phyloP scores from a whole-genome alignment of 495 filamentous ascomycete genomes.

The Penicillium paxilli region DNA sequence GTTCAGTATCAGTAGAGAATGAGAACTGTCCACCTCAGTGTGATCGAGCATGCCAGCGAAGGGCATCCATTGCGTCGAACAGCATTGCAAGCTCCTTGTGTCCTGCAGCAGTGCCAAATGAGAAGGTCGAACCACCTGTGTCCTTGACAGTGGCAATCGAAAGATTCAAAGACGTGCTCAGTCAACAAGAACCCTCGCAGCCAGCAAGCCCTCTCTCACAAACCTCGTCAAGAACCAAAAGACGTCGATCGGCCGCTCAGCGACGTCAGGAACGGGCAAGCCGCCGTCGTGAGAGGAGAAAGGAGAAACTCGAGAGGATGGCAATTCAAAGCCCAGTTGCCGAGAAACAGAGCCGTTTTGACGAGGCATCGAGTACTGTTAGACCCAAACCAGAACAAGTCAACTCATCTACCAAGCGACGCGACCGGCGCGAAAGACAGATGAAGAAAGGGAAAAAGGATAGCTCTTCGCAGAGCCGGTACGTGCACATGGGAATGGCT shows the following conservation, averaged over 20 bases:
- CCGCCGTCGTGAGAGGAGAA: background rate
- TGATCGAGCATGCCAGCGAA: background rate
- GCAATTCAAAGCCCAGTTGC: background rate
- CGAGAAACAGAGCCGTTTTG: too few relatives aligned
- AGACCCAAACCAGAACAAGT: slow-evolving; percentile 16
- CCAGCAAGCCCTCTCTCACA: slow-evolving; percentile 1
- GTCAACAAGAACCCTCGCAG: too few relatives aligned
- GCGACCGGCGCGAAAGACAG: slow-evolving; percentile 24
- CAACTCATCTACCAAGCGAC: slow-evolving; percentile 29
- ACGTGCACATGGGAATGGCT: slow-evolving; percentile 23
- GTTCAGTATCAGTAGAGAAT: background rate
- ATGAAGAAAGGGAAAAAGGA: slow-evolving; percentile 10
- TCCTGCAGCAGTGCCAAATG: background rate
- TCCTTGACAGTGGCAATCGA: background rate
- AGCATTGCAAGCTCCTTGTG: background rate
- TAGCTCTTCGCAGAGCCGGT: slow-evolving; percentile 7
- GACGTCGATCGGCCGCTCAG: background rate
- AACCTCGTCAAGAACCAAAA: background rate
- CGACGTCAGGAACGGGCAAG: background rate
- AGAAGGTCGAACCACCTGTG: background rate
- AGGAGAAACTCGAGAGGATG: background rate
- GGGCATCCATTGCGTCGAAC: background rate
- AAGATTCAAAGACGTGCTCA: background rate
- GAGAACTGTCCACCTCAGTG: background rate
- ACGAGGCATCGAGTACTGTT: too few relatives aligned